Evolutionary conservation across 78 protist genomes (phyloP).

Genomic region (Tieghemostelium lacteum): DNA sequence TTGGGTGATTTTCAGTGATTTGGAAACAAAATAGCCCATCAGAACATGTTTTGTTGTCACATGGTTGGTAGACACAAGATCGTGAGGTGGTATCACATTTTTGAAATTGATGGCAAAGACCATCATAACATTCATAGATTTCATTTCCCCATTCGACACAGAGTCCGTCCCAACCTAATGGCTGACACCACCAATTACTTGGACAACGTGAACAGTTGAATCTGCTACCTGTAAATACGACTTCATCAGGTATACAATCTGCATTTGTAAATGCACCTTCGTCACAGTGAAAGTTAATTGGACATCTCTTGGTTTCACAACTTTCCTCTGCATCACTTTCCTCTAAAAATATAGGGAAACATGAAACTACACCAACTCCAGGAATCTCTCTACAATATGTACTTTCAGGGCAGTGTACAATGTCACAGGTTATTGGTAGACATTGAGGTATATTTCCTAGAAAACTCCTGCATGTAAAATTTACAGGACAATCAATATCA

Average conservation of each 20-base stretch:
- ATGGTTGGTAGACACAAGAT: constrained; percentile 22
- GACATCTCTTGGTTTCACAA: constrained; percentile 17
- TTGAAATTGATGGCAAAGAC: constrained; percentile 8
- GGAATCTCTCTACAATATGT: constrained; percentile 15
- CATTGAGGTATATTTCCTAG: background rate
- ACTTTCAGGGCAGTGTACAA: background rate
- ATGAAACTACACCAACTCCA: constrained; percentile 31
- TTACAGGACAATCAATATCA: background rate
- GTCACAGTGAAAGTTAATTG: constrained; percentile 5
- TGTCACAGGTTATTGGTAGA: constrained; percentile 24
- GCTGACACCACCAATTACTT: constrained; percentile 9
- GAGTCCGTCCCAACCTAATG: constrained; percentile 62
- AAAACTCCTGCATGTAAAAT: constrained; percentile 10
- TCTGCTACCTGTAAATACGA: background rate
- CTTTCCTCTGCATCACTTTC: background rate
- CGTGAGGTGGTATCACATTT: constrained; percentile 2
- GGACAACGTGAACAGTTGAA: constrained; percentile 17
- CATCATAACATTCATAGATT: constrained; percentile 16
- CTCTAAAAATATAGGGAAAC: background rate
- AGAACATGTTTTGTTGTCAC: background rate
- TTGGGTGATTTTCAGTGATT: constrained; percentile 18
- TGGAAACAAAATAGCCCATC: constrained; percentile 30
- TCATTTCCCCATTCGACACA: constrained; percentile 36
- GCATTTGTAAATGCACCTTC: constrained; percentile 44
- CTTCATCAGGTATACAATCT: constrained; percentile 37